Conservation (phyloP, 768 basidiomycete genomes). For the Coprinellus micaceus region DNA sequence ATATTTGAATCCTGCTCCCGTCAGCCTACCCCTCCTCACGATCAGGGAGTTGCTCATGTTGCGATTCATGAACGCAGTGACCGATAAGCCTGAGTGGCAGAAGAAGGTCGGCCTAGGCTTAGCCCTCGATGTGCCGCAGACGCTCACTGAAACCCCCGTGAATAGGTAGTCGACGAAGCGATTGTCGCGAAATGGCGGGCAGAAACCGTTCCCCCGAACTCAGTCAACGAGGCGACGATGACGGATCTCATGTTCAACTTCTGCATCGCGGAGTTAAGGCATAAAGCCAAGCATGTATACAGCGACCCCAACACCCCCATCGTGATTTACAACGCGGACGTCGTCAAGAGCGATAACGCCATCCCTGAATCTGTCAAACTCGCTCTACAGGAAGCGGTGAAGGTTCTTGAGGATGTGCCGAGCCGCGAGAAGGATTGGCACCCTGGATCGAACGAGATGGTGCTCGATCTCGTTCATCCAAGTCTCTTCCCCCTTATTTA, state of each 20-base stretch:
- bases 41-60: conserved; percentile 32
- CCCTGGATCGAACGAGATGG: conserved; percentile 36
- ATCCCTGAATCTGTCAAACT: conserved; percentile 17
- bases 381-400: conserved; percentile 18
- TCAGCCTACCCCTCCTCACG: conserved; percentile 21
- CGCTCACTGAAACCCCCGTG: conserved; percentile 12
- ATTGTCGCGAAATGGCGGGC: conserved; percentile 17
- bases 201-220: conserved; percentile 3
- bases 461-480: conserved; percentile 43
- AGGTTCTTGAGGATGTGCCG: conserved; percentile 31
- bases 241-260: conserved; percentile 16
- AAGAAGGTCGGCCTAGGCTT: conserved; percentile 20
- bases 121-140: conserved; percentile 1
- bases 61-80: conserved; percentile 31
- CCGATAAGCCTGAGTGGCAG: conserved; percentile 33
- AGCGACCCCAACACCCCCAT: conserved; percentile 12
- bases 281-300: conserved; percentile 16
- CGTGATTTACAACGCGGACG: conserved; percentile 17
- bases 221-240: conserved; percentile 1
- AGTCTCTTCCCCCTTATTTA: conserved; percentile 38
- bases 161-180: conserved; percentile 18
- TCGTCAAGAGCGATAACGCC: conserved; percentile 28
- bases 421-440: conserved; percentile 39
- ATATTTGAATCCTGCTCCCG: not conserved
- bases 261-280: conserved; percentile 22